Conservation (phyloP, 2,329 filamentous ascomycete species). For the Verticillium klebahnii region DNA sequence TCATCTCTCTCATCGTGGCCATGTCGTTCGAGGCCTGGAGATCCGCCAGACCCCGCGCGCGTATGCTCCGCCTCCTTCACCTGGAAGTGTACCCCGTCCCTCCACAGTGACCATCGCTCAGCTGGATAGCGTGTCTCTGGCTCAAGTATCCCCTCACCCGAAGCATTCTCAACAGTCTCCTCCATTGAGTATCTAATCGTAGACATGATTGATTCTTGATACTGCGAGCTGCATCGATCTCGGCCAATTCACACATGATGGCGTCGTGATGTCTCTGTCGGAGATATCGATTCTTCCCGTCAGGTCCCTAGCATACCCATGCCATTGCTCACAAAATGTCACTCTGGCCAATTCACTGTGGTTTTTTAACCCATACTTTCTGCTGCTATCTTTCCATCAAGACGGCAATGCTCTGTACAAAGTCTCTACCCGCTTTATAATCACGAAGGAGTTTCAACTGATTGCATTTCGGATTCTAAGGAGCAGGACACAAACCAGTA, state of each 20-base stretch:
- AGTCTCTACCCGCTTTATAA: too few species aligned
- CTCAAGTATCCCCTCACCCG: not conserved
- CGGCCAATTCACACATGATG: conserved; percentile 1
- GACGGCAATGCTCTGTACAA: too few species aligned
- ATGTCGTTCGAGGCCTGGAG: not conserved
- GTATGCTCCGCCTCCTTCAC: not conserved
- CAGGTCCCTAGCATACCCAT: conserved; percentile 1
- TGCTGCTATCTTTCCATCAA: too few species aligned
- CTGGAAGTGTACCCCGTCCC: not conserved
- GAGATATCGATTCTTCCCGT: conserved; percentile 1
- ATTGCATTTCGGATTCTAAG: not conserved
- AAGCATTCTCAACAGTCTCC: not conserved
- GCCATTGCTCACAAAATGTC: not conserved
- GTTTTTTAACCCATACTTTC: too few species aligned
- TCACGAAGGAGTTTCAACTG: not conserved
- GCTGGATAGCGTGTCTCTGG: not conserved
- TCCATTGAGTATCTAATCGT: not conserved
- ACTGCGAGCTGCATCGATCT: conserved; percentile 1
- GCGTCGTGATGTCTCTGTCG: not conserved
- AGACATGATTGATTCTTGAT: not conserved
- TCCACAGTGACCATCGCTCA: not conserved
- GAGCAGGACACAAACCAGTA: not conserved
- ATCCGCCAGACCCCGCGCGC: not conserved
- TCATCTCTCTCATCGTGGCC: not conserved
- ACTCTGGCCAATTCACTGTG: too few species aligned